phyloP scores from a whole-genome alignment of 148 eudicot species.

The Pouteria glomerata region DNA sequence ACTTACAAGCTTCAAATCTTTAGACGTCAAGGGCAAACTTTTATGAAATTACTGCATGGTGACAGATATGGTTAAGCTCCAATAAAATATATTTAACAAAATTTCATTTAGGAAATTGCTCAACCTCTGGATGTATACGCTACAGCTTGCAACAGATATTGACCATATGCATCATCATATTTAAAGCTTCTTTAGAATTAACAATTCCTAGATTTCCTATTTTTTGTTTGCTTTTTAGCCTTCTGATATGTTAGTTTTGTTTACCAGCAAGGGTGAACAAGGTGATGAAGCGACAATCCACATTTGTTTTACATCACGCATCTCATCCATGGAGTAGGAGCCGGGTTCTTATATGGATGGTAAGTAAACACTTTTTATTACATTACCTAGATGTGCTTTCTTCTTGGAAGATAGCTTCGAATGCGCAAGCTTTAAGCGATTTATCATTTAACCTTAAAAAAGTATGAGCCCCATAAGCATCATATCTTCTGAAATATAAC shows the following conservation, averaged over 20 bases:
- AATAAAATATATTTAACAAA: too few relatives aligned
- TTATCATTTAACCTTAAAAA: not conserved
- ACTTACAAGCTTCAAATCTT: too few relatives aligned
- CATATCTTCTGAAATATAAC: not conserved
- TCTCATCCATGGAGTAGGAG: constrained; percentile 98
- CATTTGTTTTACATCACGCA: constrained; percentile 88
- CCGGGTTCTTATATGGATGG: constrained; percentile 93
- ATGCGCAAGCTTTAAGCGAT: too few relatives aligned
- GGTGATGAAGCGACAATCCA: constrained; percentile 88
- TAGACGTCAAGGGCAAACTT: too few relatives aligned
- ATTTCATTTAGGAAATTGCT: too few relatives aligned
- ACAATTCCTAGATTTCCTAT: not conserved
- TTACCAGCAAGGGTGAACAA: constrained; percentile 56
- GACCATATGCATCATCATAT: not conserved
- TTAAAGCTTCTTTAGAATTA: not conserved
- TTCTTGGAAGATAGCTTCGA: not conserved
- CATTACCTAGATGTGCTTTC: not conserved
- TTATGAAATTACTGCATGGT: too few relatives aligned
- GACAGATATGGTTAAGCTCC: too few relatives aligned
- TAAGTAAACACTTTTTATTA: constrained; percentile 17
- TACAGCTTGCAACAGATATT: not conserved
- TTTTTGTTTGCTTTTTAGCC: not conserved
- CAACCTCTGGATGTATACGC: not conserved
- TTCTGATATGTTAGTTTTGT: constrained; percentile 7
- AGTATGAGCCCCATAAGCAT: not conserved